Percentiles rank a stretch among this genome's conserved stretches.
Evolutionary conservation across 495 filamentous ascomycete species (phyloP).

Genomic region (Penicillium waksmanii): DNA sequence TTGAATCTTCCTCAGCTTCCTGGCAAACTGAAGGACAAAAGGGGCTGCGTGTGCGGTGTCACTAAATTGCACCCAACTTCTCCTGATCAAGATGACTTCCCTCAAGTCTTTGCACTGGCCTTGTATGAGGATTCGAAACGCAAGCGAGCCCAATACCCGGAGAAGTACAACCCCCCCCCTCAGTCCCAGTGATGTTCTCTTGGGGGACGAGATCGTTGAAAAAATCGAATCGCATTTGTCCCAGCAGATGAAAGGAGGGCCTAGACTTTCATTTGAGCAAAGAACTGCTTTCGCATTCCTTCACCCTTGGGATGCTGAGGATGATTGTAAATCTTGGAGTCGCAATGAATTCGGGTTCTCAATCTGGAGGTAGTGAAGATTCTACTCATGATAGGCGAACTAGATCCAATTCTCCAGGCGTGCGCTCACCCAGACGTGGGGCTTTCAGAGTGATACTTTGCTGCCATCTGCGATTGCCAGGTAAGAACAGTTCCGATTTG

Average conservation of each 20-base stretch:
- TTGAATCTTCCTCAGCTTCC: conserved; percentile 9
- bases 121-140: conserved; percentile 13
- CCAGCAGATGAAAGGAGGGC: not conserved
- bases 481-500: not conserved
- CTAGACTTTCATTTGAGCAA: conserved; percentile 10
- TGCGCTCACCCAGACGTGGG: conserved; percentile 14
- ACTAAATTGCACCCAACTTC: conserved; percentile 14
- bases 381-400: conserved; percentile 13
- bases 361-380: conserved; percentile 15
- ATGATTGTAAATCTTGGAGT: not conserved
- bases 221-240: conserved; percentile 9
- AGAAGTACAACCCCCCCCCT: conserved; percentile 9
- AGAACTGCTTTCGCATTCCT: conserved; percentile 10
- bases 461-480: conserved; percentile 12
- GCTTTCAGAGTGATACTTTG: conserved; percentile 7
- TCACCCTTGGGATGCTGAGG: conserved; percentile 7
- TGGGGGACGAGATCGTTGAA: conserved; percentile 7
- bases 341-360: conserved; percentile 8
- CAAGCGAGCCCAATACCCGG: conserved; percentile 13
- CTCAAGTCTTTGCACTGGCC: conserved; percentile 9
- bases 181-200: conserved; percentile 13
- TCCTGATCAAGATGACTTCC: conserved; percentile 7
- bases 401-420: conserved; percentile 15
- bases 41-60: conserved; percentile 10
- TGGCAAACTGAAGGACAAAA: conserved; percentile 13